Base-by-base conservation (phyloP, 2,329 filamentous ascomycete species). In the Neocucurbitaria cava region DNA sequence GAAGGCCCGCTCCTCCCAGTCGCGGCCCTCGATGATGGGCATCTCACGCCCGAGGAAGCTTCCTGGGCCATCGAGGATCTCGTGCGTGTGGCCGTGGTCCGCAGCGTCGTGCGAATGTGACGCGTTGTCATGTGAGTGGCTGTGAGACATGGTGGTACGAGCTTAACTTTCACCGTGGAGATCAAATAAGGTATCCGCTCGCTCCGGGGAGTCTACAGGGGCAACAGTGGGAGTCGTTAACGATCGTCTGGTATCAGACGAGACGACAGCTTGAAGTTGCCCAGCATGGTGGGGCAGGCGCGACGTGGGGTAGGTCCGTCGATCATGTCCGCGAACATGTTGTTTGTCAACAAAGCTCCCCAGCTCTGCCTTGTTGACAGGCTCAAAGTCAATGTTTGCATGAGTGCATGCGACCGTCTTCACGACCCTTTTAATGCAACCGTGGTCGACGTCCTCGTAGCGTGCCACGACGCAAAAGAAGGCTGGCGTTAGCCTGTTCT, bases 71-170 rank as follows among this genome's bases (percentile, higher is more conserved):
- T 95, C 89, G 64, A 97, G 89, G 70, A 98, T 92, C 82, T 98
- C 95, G 76, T 98, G 95, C 1, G 89, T 91, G 81, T 99, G 95
- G 68, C 95, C 95, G 76, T 98, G 95, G 71, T 94, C 90, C 38
- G 82, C 82, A 49, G 82, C 83, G 56, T 49, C 52, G 51, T 78
- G 75, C 52, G 83, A 82, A 72, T 85, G 82, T 17, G 83, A 81
- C 52, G 81, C 61, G 47, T 53, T 64, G 13, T 73, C 70, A 54
- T 74, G 71, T 46, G 70, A 70, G 56, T 75, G 72, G 51, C 61
- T 64, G 58, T 73, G 70, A 17, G 69, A 72, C 70, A 73, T 73
- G 28, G 9, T 57, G 49, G 9, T 24, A 17, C 26, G 23, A 17
- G 17, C 10, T 6, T 26, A 26, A 9, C 9, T 6, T 3, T 30